Evolutionary conservation across 345 rosid species (phyloP).

Genomic region (Aethionema arabicum): DNA sequence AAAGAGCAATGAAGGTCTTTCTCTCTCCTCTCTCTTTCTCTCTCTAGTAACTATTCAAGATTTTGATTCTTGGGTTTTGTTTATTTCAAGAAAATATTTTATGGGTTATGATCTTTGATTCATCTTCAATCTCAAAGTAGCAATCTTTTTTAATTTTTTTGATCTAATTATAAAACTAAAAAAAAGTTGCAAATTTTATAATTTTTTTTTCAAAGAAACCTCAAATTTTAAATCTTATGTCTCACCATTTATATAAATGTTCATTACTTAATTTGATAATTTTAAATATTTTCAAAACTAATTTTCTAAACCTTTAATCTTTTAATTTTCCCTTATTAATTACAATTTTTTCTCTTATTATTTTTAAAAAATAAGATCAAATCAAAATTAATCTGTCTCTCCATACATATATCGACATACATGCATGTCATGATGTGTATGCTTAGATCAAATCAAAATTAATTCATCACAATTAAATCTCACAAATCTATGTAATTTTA

Average conservation of each 20-base stretch:
- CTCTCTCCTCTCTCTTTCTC: constrained; percentile 23
- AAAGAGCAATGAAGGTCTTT: constrained; percentile 60
- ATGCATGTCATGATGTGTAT: neutral
- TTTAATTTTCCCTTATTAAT: neutral
- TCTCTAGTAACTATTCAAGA: constrained; percentile 27
- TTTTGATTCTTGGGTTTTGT: constrained; percentile 24
- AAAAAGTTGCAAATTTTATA: neutral
- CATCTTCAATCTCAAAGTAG: constrained; percentile 11
- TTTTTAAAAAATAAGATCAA: too few relatives aligned
- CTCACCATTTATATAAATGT: too few relatives aligned
- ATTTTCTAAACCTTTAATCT: too few relatives aligned
- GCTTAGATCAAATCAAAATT: too few relatives aligned
- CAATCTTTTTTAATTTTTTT: neutral
- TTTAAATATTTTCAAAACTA: too few relatives aligned
- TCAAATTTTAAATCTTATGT: too few relatives aligned
- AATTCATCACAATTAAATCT: too few relatives aligned
- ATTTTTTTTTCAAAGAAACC: too few relatives aligned
- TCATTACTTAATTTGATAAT: too few relatives aligned
- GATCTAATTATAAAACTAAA: neutral
- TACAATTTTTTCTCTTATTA: too few relatives aligned
- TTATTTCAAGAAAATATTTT: neutral
- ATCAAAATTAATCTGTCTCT: too few relatives aligned
- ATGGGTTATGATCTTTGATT: constrained; percentile 33
- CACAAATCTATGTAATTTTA: neutral
- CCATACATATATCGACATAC: neutral